Base-by-base conservation (phyloP, 2,329 filamentous ascomycete genomes). In the Colletotrichum godetiae region DNA sequence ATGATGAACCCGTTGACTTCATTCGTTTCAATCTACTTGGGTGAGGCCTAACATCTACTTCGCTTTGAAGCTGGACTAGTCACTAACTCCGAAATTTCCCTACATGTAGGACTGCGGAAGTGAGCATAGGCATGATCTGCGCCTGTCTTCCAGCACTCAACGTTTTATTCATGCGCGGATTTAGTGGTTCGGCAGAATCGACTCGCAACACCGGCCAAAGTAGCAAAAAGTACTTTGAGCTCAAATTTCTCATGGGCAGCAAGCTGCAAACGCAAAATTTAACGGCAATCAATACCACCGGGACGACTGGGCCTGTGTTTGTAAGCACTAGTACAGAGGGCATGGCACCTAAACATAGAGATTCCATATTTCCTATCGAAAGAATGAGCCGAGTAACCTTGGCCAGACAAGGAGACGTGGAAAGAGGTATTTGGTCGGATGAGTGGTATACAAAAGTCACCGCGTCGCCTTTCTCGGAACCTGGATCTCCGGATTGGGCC, bases 61-160 rank as follows among this genome's bases (percentile, higher is more conserved):
- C 60, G 1, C 53, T 19, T 3, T 4, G 5, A 11, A 13, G 7
- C 24, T 27, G 35, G 24, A 77, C 5, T 27, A 10, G 5, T 10
- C 27, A 10, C 13, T 22, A 12, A 55, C 4, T 33, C 71, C 66
- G 4, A 73, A 13, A 6, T 8, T 1, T 10, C 2, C 6, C 4
- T 31, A n/a, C n/a, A n/a, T n/a, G n/a, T n/a, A 73, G 71, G 19
- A 81, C 81, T 42, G 80, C 80, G 27, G 80, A 81, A 60, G 76
- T 76, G 0, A 79, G 78, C 27, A 78, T 81, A 24, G 80, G 79
- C 3, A 75, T 81, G 19, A 80, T 81, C 24, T 81, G 79, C 65
- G 76, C 79, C 2, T 81, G 80, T 53, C 73, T 81, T 1, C 80
- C 79, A 0, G 77, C 79, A n/a, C 64, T 77, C 22, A 80, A 77